A percentile compares a stretch with the other conserved stretches of the same genome.
Conservation (phyloP, 179 eudicot species). For the Patellifolia procumbens region DNA sequence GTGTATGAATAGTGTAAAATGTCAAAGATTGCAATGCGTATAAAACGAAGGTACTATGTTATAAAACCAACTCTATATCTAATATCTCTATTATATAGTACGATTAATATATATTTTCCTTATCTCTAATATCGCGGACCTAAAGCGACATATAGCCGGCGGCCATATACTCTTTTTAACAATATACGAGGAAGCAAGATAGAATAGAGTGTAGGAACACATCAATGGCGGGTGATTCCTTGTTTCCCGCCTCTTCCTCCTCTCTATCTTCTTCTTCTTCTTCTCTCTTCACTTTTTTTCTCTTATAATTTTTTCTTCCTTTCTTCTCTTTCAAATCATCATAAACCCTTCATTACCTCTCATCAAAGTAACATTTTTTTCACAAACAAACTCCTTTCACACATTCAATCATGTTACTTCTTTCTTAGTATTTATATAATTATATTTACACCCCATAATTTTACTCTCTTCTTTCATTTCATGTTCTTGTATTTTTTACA, state of each 20-base stretch:
- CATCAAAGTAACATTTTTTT: slow-evolving; percentile 13
- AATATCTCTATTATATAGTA: no score
- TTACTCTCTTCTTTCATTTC: background rate
- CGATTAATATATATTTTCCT: no score
- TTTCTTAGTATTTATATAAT: slow-evolving; percentile 11
- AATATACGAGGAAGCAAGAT: slow-evolving; percentile 10
- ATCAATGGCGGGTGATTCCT: slow-evolving; percentile 29
- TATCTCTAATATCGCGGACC: no score
- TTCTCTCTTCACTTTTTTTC: background rate
- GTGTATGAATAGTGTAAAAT: no score
- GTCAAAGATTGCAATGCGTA: no score
- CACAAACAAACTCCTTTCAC: slow-evolving; percentile 21
- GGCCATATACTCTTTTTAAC: background rate
- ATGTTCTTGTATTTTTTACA: background rate
- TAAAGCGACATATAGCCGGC: background rate
- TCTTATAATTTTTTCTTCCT: slow-evolving; percentile 27
- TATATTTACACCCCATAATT: no score
- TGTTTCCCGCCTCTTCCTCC: slow-evolving; percentile 28
- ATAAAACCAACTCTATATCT: no score
- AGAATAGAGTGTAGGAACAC: background rate
- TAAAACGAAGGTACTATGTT: no score
- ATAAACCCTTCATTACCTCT: background rate
- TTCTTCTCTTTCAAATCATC: slow-evolving; percentile 29
- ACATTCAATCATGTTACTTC: slow-evolving; percentile 18
- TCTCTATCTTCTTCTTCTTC: background rate